Percentiles rank a stretch among this genome's conserved stretches.
phyloP scores from a whole-genome alignment of 768 basidiomycete genomes.

The Tricholoma terreum region DNA sequence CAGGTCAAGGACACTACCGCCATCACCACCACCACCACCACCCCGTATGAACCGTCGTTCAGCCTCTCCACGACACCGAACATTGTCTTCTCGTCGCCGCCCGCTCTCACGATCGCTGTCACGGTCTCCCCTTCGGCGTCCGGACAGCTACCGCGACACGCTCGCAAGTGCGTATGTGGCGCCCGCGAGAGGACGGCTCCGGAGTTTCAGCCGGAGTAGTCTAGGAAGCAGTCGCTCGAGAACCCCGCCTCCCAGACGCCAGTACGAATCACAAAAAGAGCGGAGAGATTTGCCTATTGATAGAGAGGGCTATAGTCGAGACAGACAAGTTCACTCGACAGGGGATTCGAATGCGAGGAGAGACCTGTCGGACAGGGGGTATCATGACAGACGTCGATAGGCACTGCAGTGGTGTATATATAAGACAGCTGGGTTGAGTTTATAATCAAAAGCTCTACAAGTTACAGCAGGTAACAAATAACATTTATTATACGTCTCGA shows the following conservation, averaged over 20 bases:
- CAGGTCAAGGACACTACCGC: conserved; percentile 24
- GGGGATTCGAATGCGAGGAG: not conserved
- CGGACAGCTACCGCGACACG: not conserved
- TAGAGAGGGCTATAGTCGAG: not conserved
- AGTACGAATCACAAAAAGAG: conserved; percentile 16
- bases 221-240: not conserved
- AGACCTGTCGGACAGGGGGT: not conserved
- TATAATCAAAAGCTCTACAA: not conserved
- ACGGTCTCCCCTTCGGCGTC: not conserved
- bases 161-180: not conserved
- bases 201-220: not conserved
- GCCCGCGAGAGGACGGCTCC: not conserved
- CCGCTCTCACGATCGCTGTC: not conserved
- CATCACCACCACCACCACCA: conserved; percentile 4
- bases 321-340: not conserved
- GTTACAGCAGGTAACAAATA: not conserved
- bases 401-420: not conserved
- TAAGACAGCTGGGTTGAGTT: too few relatives aligned
- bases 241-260: not conserved
- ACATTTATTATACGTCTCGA: not conserved
- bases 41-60: not conserved
- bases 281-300: not conserved
- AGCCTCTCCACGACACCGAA: conserved; percentile 1
- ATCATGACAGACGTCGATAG: not conserved
- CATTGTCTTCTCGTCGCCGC: not conserved